Conservation (phyloP, 768 basidiomycete genomes). For the Suillus spraguei region DNA sequence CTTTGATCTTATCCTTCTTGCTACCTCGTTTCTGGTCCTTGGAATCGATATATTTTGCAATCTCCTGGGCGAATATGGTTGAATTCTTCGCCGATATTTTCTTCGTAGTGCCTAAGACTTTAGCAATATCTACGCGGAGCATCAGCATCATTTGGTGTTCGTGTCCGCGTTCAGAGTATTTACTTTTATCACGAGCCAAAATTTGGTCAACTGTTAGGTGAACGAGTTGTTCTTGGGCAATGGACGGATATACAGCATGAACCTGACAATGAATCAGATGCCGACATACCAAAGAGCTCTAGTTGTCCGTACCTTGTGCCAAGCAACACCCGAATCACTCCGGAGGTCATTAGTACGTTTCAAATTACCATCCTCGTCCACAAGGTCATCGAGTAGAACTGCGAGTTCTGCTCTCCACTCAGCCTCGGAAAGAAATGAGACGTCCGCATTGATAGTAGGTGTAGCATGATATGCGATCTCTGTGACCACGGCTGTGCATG, state of each 20-base stretch:
- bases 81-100: slow-evolving; percentile 53
- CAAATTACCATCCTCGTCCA: slow-evolving; percentile 58
- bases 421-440: slow-evolving; percentile 54
- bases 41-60: slow-evolving; percentile 66
- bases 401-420: slow-evolving; percentile 62
- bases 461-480: slow-evolving; percentile 60
- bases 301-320: slow-evolving; percentile 50
- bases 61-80: slow-evolving; percentile 52
- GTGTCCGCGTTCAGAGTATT: slow-evolving; percentile 16
- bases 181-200: slow-evolving; percentile 48
- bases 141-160: background rate
- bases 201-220: slow-evolving; percentile 55
- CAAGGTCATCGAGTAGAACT: slow-evolving; percentile 58
- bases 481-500: slow-evolving; percentile 68
- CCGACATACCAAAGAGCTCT: background rate
- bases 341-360: slow-evolving; percentile 56
- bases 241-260: slow-evolving; percentile 60
- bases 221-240: slow-evolving; percentile 49
- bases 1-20: slow-evolving; percentile 29
- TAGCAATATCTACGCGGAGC: slow-evolving; percentile 39
- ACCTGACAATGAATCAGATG: slow-evolving; percentile 39
- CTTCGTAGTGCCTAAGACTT: slow-evolving; percentile 54
- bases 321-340: slow-evolving; percentile 62
- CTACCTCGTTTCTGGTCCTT: slow-evolving; percentile 58
- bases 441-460: slow-evolving; percentile 57